Base-by-base conservation (phyloP, 2,329 filamentous ascomycete genomes). In the Ophiostoma sp. region DNA sequence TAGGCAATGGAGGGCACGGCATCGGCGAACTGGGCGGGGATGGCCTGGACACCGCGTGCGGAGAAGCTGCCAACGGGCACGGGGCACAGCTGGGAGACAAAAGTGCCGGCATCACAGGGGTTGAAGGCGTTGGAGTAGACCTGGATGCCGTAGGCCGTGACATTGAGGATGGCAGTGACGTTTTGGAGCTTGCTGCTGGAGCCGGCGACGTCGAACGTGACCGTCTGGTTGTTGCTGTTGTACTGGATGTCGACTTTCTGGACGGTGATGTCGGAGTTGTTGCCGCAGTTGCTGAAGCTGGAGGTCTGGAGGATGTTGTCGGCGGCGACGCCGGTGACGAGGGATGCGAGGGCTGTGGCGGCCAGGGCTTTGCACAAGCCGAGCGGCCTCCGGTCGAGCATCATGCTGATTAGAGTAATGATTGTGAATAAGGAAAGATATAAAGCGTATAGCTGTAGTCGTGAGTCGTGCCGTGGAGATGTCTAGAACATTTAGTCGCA, bases 1-100 rank as follows among this genome's bases (percentile, higher is more conserved):
- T 97, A 99, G 12, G 94, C 94, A 72, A 99, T 96, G 2, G 86
- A 81, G 1, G 95, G 95, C 55, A 99, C 94, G 78, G 90, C 80
- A 67, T 83, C 83, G 68, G 91, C 87, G 75, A 88, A 94, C 70
- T 87, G 75, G 0, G 84, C 78, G 16, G 93, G 90, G 52, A 99
- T 90, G 42, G 82, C 78, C 76, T 95, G 89, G 3, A 79, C 80
- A 64, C 93, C 94, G 60, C 81, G 79, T 7, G 94, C 93, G 14
- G 86, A 79, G 75, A 98, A 99, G 5, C 78, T 79, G 38, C 91
- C 90, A 4, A 82, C 81, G 12, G 93, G 93, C 8, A 97, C 89
- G 89, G 95, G 95, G 79, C 95, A 99, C 64, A 99, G 82, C 74
- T 91, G 81, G 8, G 84, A 76, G 66, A 97, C 84, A 72, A 85